Percentiles rank a stretch among this genome's conserved stretches.
phyloP scores from a whole-genome alignment of 2,329 filamentous ascomycete genomes.

The Trichoderma harzianum region DNA sequence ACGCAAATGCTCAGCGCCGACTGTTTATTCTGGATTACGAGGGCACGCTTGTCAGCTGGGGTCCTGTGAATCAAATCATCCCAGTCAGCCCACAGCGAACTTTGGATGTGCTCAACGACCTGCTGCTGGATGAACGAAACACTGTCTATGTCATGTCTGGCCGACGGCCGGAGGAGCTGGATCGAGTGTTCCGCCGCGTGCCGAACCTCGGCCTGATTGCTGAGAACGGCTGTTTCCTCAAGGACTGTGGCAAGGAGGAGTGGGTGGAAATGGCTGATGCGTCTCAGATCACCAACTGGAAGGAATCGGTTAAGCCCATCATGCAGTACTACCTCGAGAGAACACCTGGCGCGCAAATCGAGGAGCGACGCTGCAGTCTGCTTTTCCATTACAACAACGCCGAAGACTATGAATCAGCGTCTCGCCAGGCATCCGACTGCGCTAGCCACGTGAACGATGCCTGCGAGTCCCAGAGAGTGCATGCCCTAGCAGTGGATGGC shows the following conservation, averaged over 20 bases:
- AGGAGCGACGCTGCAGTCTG: conserved; percentile 87
- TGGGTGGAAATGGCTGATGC: conserved; percentile 80
- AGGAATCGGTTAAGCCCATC: conserved; percentile 76
- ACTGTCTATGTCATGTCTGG: conserved; percentile 93
- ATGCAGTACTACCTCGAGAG: conserved; percentile 87
- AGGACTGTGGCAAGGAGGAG: conserved; percentile 60
- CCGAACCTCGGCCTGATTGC: conserved; percentile 85
- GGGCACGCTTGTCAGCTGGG: conserved; percentile 85
- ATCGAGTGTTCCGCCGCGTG: conserved; percentile 78
- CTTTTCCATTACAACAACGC: conserved; percentile 87
- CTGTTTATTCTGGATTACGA: conserved; percentile 93
- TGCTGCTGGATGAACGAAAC: conserved; percentile 77
- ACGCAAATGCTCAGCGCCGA: conserved; percentile 62
- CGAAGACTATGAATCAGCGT: conserved; percentile 71
- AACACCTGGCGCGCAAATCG: conserved; percentile 81
- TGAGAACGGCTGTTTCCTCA: conserved; percentile 90
- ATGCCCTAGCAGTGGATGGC: conserved; percentile 76
- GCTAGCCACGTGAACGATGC: conserved; percentile 94
- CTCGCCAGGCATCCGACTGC: conserved; percentile 81
- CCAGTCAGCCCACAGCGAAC: conserved; percentile 80
- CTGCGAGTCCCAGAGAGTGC: conserved; percentile 77
- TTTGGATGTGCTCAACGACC: conserved; percentile 75
- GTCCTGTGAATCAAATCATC: conserved; percentile 78
- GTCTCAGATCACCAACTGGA: conserved; percentile 71
- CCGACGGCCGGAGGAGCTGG: conserved; percentile 80